phyloP scores from a whole-genome alignment of 306 rosid genomes.

The Lathyrus oleraceus region DNA sequence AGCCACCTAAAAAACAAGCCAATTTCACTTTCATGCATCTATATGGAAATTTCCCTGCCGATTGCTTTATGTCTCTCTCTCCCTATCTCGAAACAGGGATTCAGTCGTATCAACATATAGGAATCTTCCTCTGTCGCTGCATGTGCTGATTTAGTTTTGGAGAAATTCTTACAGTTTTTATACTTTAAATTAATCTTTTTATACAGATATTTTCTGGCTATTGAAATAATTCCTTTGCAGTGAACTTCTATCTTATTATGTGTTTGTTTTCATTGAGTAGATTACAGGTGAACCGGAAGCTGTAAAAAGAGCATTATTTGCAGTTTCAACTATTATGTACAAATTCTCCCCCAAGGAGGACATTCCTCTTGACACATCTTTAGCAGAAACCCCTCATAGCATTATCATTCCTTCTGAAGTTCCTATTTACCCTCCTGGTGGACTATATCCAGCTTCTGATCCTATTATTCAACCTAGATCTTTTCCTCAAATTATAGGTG shows the following conservation, averaged over 20 bases:
- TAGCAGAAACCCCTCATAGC: slow-evolving; percentile 67
- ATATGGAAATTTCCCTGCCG: no score
- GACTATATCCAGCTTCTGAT: slow-evolving; percentile 71
- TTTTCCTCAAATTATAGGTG: slow-evolving; percentile 69
- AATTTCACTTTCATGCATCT: background rate
- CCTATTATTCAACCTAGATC: slow-evolving; percentile 66
- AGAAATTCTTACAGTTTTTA: background rate
- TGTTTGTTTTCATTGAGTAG: slow-evolving; percentile 51
- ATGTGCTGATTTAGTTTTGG: slow-evolving; percentile 16
- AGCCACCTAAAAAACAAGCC: slow-evolving; percentile 3
- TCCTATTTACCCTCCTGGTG: slow-evolving; percentile 73
- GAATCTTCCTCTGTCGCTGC: no score
- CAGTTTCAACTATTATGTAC: slow-evolving; percentile 93
- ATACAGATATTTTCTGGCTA: background rate
- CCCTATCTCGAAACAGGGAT: no score
- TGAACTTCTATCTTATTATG: background rate
- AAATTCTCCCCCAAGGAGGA: slow-evolving; percentile 83
- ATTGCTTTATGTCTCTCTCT: no score
- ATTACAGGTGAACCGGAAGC: slow-evolving; percentile 81
- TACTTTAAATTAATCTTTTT: background rate
- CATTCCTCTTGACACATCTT: slow-evolving; percentile 77
- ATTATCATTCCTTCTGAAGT: slow-evolving; percentile 88
- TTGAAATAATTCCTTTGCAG: slow-evolving; percentile 22
- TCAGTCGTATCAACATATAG: no score
- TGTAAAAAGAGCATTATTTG: slow-evolving; percentile 77